Evolutionary conservation across 257 asterid genomes (phyloP), one percentile per base, ranked within the genome.

Genomic region (Mitragyna speciosa): DNA sequence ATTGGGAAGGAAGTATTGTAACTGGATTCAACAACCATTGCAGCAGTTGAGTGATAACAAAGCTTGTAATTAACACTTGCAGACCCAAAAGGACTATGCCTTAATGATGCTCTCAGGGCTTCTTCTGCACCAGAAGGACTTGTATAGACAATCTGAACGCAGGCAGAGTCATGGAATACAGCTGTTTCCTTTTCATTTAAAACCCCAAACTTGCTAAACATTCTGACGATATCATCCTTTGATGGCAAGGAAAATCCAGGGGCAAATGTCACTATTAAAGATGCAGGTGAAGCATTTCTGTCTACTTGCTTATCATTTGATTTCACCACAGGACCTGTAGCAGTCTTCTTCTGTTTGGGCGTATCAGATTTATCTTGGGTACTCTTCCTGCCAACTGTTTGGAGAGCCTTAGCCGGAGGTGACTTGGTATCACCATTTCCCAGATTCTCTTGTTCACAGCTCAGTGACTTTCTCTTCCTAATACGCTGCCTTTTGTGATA

Each of bases 241-340:
- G 93, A 83, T 58, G 98, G 97, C 83, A 93, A 72, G 45, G 87
- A 78, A 76, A 78, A 76, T 59, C 74, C 92, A 63, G 90, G 81
- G 3, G 86, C 11, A 84, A 94, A 92, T 30, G 86, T 47, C 74
- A 94, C 67, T 56, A 82, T 39, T 59, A 90, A 90, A 82, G 85
- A 48, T 1, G 86, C 81, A 22, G 77, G 70, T 6, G 73, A 67
- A 73, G 86, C 51, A 43, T 81, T 82, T 69, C 71, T 67, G 31
- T 86, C 80, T 10, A 28, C 67, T 17, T 79, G 79, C 58, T 51
- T 78, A n/a, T 43, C 63, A 16, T 77, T 70, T n/a, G 63, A 71
- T 75, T 82, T 75, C 56, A 43, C 36, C 51, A 14, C 80, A 45
- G 83, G 54, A 72, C 51, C 45, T 76, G 70, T 76, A 56, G 75